Evolutionary conservation across 345 rosid species (phyloP), one percentile per base, ranked within the genome.

Genomic region (Turnera subulata): DNA sequence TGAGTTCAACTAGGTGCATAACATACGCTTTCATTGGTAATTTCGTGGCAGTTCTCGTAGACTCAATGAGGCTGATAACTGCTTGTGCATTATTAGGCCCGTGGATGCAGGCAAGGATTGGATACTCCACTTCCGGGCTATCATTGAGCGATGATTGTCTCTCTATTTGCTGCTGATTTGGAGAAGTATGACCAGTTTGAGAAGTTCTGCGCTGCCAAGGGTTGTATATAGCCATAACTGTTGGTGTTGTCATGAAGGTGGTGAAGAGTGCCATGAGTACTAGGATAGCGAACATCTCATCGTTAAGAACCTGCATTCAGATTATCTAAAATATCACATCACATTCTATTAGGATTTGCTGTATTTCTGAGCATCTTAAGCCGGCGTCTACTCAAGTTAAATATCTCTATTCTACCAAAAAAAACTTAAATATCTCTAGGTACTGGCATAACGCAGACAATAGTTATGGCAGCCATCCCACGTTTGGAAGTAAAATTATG

Each of bases 211-310:
- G n/a, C n/a, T n/a, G n/a, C n/a, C n/a, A n/a, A 2, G 77, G 77
- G 43, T 71, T 72, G 66, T 77, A 74, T 13, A 80, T 66, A 10
- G 69, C 76, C 64, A 63, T 13, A 0, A 77, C 78, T 0, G 58
- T 43, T 18, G 79, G 81, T 0, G 78, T 72, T 3, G 84, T 72
- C 48, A 80, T 60, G 69, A 71, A 74, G 37, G 81, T 71, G 25
- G 77, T 74, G 45, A 68, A 63, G 26, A 76, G 75, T 11, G 84
- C 84, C 79, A 77, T 74, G 6, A 76, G 53, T 9, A 80, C 76
- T 32, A 74, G 43, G 32, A 77, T 74, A 0, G 81, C 79, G 51
- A 76, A 76, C 64, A 55, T 71, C 63, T 71, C 79, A 19, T 80
- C 81, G 33, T 71, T 74, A 1, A 80, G 67, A 13, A 76, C 79